Conservation (phyloP, 129 eudicot species). For the Calendula officinalis region DNA sequence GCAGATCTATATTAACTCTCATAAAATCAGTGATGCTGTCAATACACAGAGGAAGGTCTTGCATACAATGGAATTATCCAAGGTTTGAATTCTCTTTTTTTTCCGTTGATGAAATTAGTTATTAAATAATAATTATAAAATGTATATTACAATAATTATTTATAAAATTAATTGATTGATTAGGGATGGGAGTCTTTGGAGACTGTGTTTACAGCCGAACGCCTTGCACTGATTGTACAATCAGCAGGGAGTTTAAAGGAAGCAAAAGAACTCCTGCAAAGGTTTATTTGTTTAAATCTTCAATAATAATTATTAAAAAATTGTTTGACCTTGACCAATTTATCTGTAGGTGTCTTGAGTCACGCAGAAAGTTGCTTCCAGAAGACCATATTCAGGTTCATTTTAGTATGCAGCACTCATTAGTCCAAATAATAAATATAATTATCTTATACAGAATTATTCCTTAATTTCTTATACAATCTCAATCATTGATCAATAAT, state of each 20-base stretch:
- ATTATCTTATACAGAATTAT: too few relatives aligned
- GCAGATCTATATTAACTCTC: slow-evolving; percentile 64
- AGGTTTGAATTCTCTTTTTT: slow-evolving; percentile 46
- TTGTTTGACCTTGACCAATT: background rate
- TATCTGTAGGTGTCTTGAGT: slow-evolving; percentile 71
- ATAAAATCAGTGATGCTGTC: slow-evolving; percentile 53
- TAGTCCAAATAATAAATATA: too few relatives aligned
- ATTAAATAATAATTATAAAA: too few relatives aligned
- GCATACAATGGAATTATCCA: slow-evolving; percentile 69
- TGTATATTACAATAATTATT: too few relatives aligned
- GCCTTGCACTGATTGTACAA: slow-evolving; percentile 68
- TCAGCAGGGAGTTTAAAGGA: slow-evolving; percentile 61
- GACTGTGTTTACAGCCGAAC: slow-evolving; percentile 80
- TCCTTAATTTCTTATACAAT: too few relatives aligned
- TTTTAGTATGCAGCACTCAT: too few relatives aligned
- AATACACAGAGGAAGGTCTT: slow-evolving; percentile 68
- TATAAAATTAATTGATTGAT: slow-evolving; percentile 4
- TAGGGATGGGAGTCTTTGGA: slow-evolving; percentile 92
- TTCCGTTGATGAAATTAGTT: background rate
- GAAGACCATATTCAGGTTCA: slow-evolving; percentile 80
- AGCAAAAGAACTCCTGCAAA: slow-evolving; percentile 71
- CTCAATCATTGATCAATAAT: too few relatives aligned
- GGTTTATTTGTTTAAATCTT: slow-evolving; percentile 33
- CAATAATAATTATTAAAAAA: background rate
- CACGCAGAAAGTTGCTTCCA: slow-evolving; percentile 60